A percentile compares a stretch with the other conserved stretches of the same genome.
Evolutionary conservation across 768 basidiomycete species (phyloP).

Genomic region (Hysterangium stoloniferum): DNA sequence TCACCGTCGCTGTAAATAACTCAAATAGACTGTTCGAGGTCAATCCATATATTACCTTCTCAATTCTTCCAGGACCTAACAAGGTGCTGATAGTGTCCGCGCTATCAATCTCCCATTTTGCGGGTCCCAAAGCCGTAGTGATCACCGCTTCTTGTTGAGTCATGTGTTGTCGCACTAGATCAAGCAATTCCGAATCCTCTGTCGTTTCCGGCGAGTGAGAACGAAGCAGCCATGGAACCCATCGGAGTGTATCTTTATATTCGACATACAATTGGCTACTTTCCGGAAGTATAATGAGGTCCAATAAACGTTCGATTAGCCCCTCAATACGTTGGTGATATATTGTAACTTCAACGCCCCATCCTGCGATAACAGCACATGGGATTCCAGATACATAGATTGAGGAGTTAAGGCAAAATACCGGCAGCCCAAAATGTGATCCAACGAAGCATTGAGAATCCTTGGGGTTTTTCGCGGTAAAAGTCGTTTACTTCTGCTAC

Average conservation of each 20-base stretch:
- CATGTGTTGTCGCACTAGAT: no score
- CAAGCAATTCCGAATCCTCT: no score
- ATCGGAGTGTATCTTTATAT: background rate
- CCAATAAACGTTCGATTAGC: background rate
- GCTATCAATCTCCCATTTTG: slow-evolving; percentile 27
- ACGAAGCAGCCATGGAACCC: background rate
- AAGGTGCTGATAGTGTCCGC: slow-evolving; percentile 23
- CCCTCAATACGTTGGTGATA: background rate
- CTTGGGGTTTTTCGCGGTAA: slow-evolving; percentile 22
- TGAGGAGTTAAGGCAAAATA: slow-evolving; percentile 1
- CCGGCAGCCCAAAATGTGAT: slow-evolving; percentile 29
- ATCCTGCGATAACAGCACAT: no score
- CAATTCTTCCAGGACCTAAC: slow-evolving; percentile 27
- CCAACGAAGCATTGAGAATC: slow-evolving; percentile 28
- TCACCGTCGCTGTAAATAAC: no score
- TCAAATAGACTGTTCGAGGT: background rate
- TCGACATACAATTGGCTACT: background rate
- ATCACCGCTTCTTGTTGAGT: slow-evolving; percentile 24
- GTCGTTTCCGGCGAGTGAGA: no score
- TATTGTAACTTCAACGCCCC: background rate
- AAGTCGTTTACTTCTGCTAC: slow-evolving; percentile 29
- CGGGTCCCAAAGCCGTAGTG: slow-evolving; percentile 20
- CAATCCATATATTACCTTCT: slow-evolving; percentile 22
- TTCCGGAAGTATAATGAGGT: background rate
- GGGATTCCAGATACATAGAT: background rate